These are phyloP conservation scores for Citrus trifoliata DNA, from an alignment of 345 rosid species.

Conservation along the genomic window DNA sequence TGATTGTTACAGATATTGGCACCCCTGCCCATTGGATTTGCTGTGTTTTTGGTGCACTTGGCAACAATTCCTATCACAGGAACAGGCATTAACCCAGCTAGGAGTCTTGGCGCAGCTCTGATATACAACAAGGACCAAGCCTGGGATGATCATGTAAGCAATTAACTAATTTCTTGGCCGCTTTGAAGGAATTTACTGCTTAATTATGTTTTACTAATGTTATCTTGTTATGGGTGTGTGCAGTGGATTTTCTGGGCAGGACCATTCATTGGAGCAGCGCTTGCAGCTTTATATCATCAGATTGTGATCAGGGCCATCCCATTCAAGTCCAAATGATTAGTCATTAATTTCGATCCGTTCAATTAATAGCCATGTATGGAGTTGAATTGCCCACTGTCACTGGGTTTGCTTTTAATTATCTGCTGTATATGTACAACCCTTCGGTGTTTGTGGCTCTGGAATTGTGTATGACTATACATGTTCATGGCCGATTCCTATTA, in stretches of 20 bases:
- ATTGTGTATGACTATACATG: background rate
- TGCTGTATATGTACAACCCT: no score
- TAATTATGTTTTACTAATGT: background rate
- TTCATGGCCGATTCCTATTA: background rate
- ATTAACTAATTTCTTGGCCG: background rate
- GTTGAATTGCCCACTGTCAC: background rate
- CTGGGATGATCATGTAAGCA: constrained; percentile 45
- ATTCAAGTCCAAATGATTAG: constrained; percentile 23
- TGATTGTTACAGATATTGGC: constrained; percentile 37
- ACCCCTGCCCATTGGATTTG: constrained; percentile 52
- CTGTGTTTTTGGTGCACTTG: constrained; percentile 50
- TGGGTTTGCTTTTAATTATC: background rate
- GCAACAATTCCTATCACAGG: constrained; percentile 52
- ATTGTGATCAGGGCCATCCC: constrained; percentile 41
- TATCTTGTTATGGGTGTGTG: background rate
- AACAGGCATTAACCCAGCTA: constrained; percentile 51
- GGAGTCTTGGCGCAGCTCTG: constrained; percentile 51
- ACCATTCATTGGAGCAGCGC: constrained; percentile 41
- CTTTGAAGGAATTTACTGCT: background rate
- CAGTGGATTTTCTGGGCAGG: constrained; percentile 53
- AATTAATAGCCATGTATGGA: background rate
- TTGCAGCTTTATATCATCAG: constrained; percentile 42
- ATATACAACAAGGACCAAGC: constrained; percentile 42
- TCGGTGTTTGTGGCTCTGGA: background rate
- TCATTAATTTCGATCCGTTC: background rate